Conservation (phyloP, 1,139 yeast species). For the Spathaspora sp. region DNA sequence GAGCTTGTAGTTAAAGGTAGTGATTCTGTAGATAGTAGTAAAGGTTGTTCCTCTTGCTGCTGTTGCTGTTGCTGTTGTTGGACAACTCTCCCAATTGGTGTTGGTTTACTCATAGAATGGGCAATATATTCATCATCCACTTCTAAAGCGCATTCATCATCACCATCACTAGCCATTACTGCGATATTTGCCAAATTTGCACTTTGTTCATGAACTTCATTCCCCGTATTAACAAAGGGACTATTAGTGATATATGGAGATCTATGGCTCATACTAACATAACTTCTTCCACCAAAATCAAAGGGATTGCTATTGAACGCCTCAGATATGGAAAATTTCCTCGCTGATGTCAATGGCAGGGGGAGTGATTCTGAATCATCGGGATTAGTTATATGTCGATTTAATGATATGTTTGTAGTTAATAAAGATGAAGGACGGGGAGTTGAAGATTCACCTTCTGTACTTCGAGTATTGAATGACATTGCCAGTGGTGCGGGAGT, state of each 20-base stretch:
- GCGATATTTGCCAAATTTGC: constrained; percentile 63
- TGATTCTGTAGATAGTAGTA: not conserved
- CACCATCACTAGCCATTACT: constrained; percentile 38
- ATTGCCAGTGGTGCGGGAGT: too few relatives aligned
- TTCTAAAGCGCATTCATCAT: constrained; percentile 6
- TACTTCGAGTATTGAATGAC: not conserved
- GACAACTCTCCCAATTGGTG: not conserved
- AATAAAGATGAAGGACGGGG: not conserved
- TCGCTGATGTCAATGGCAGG: constrained; percentile 5
- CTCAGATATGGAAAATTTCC: constrained; percentile 27
- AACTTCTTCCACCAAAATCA: constrained; percentile 48
- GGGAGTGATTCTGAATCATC: not conserved
- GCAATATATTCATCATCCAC: constrained; percentile 1
- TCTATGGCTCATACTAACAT: constrained; percentile 32
- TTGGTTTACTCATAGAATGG: constrained; percentile 1
- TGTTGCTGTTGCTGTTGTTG: not conserved
- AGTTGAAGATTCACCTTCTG: not conserved
- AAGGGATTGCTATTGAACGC: constrained; percentile 28
- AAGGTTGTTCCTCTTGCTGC: not conserved
- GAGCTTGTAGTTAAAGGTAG: constrained; percentile 1
- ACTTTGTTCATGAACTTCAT: constrained; percentile 61
- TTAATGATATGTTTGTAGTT: not conserved
- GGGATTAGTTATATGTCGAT: not conserved
- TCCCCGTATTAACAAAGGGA: constrained; percentile 46
- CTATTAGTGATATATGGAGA: constrained; percentile 18